phyloP scores from a whole-genome alignment of 768 basidiomycete genomes.

The Amanita pallidorosea region DNA sequence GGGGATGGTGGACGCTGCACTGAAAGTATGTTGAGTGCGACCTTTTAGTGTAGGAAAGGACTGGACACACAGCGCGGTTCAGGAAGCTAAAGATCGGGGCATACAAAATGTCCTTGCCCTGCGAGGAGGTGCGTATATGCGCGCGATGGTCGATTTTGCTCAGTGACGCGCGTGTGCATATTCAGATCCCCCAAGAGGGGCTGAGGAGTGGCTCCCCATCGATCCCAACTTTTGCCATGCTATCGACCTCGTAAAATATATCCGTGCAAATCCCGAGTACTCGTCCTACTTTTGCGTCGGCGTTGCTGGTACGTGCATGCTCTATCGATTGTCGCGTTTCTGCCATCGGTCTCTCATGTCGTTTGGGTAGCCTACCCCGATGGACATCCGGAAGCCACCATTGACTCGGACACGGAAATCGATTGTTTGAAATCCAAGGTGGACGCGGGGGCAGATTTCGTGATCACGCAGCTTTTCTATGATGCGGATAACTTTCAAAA shows the following conservation, averaged over 20 bases:
- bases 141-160: too few species aligned
- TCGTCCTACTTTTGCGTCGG: conserved; percentile 86
- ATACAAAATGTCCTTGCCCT: conserved; percentile 88
- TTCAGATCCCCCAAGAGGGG: conserved; percentile 84
- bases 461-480: conserved; percentile 95
- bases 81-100: conserved; percentile 74
- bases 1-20: conserved; percentile 77
- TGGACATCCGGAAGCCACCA: conserved; percentile 58
- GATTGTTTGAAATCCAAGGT: conserved; percentile 75
- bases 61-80: conserved; percentile 3
- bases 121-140: conserved; percentile 56
- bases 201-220: conserved; percentile 86
- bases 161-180: neutral
- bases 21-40: conserved; percentile 45
- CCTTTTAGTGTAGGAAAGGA: neutral
- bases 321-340: neutral
- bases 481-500: conserved; percentile 78
- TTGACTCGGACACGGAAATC: conserved; percentile 53
- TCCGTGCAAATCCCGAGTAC: conserved; percentile 67
- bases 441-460: conserved; percentile 91
- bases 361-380: conserved; percentile 72
- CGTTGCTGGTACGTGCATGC: conserved; percentile 60
- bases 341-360: conserved; percentile 1
- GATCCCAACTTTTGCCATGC: conserved; percentile 80
- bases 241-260: conserved; percentile 85